phyloP scores from a whole-genome alignment of 768 basidiomycete genomes.

The Pleurotus platypus region DNA sequence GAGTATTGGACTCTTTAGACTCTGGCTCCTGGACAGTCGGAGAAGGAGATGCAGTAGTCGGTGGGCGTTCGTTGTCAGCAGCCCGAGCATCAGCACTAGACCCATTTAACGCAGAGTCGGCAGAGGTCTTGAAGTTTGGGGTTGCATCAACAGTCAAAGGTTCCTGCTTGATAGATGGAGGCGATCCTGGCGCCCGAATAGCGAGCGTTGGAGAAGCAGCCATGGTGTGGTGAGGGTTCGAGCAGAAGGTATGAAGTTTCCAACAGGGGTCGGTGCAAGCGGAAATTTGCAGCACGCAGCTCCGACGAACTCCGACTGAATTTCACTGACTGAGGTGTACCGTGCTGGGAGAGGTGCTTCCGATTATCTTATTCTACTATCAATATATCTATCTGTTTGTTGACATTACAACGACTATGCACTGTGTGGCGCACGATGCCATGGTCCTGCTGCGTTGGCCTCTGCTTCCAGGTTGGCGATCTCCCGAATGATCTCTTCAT shows the following conservation, averaged over 20 bases:
- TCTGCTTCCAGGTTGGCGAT: constrained; percentile 46
- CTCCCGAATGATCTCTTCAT: constrained; percentile 44
- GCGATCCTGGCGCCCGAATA: constrained; percentile 7
- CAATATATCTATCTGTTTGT: no score
- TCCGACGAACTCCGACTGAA: not conserved
- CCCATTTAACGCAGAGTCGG: constrained; percentile 42
- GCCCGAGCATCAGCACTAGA: constrained; percentile 32
- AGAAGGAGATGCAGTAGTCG: constrained; percentile 45
- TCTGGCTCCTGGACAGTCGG: constrained; percentile 41
- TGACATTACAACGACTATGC: no score
- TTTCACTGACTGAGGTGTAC: not conserved
- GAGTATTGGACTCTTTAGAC: constrained; percentile 45
- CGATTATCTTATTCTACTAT: no score
- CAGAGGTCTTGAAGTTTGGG: constrained; percentile 16
- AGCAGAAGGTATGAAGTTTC: not conserved
- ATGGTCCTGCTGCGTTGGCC: constrained; percentile 36
- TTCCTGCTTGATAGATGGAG: constrained; percentile 7
- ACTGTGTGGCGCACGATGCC: constrained; percentile 20
- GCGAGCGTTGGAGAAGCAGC: constrained; percentile 9
- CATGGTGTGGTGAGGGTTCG: not conserved
- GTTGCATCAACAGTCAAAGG: not conserved
- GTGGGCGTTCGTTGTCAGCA: constrained; percentile 41
- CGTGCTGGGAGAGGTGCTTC: no score
- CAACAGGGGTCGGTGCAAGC: not conserved
- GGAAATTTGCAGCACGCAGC: not conserved